phyloP scores from a whole-genome alignment of 495 filamentous ascomycete species.

The Annulohypoxylon bovei region DNA sequence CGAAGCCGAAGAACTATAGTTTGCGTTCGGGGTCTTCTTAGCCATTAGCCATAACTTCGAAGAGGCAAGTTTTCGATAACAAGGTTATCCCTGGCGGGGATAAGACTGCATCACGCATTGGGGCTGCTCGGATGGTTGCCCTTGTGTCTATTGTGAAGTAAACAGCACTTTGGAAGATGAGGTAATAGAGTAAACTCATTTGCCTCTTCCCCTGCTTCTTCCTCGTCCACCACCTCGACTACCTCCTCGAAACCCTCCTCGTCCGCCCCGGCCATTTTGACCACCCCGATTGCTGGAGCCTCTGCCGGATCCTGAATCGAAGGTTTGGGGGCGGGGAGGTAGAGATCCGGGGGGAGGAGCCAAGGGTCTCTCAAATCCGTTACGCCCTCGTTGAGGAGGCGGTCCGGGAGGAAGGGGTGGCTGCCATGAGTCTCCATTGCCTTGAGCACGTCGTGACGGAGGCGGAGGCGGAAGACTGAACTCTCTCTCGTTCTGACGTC shows the following conservation, averaged over 20 bases:
- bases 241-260: conserved; percentile 17
- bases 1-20: too few relatives aligned
- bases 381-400: conserved; percentile 16
- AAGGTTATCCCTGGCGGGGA: too few relatives aligned
- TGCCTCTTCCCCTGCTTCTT: conserved; percentile 39
- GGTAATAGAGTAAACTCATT: background rate
- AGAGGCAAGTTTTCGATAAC: too few relatives aligned
- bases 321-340: conserved; percentile 32
- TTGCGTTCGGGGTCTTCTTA: too few relatives aligned
- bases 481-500: conserved; percentile 20
- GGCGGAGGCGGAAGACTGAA: conserved; percentile 14
- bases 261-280: conserved; percentile 20
- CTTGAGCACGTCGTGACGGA: background rate
- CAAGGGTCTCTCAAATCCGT: conserved; percentile 17
- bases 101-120: too few relatives aligned
- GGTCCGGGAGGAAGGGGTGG: conserved; percentile 45
- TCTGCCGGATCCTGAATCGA: conserved; percentile 12
- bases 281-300: background rate
- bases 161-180: background rate
- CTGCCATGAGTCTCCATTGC: conserved; percentile 16
- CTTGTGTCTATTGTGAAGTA: too few relatives aligned
- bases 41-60: too few relatives aligned
- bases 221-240: conserved; percentile 39
- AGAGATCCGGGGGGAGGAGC: conserved; percentile 30
- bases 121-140: too few relatives aligned